These are phyloP conservation scores for Colletotrichum australisinense DNA, from an alignment of 2,329 filamentous ascomycete species.

Conservation along the genomic window DNA sequence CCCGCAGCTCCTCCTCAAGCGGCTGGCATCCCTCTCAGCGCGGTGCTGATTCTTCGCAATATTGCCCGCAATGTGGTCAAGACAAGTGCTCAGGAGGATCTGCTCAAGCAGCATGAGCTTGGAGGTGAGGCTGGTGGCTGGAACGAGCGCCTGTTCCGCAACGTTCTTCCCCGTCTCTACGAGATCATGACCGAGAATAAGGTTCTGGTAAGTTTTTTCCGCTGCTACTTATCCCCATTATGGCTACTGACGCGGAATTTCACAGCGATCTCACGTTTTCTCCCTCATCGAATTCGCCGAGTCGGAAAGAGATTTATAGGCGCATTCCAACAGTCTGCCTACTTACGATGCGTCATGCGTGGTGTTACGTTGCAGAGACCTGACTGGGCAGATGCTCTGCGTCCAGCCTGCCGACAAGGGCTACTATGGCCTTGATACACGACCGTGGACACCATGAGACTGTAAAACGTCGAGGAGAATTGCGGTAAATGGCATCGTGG, in stretches of 20 bases:
- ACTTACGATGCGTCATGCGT: background rate
- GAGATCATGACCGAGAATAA: slow-evolving; percentile 78
- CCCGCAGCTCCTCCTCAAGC: slow-evolving; percentile 70
- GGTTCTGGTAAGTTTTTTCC: slow-evolving; percentile 60
- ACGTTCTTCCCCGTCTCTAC: slow-evolving; percentile 72
- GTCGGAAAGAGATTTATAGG: slow-evolving; percentile 21
- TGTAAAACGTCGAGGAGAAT: background rate
- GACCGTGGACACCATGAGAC: background rate
- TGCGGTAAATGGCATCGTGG: background rate
- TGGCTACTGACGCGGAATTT: background rate
- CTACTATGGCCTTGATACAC: background rate
- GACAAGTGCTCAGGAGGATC: slow-evolving; percentile 67
- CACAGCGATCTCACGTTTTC: slow-evolving; percentile 24
- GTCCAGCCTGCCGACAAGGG: background rate
- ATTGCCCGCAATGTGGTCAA: slow-evolving; percentile 76
- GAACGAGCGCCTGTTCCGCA: slow-evolving; percentile 76
- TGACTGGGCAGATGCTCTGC: background rate
- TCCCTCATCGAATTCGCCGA: slow-evolving; percentile 26
- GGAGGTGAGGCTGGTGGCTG: slow-evolving; percentile 65
- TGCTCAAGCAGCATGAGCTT: slow-evolving; percentile 60
- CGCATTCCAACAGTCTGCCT: background rate
- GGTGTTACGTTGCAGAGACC: background rate
- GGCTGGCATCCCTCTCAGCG: slow-evolving; percentile 82
- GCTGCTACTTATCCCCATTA: background rate
- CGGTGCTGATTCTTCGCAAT: slow-evolving; percentile 82